Conservation (phyloP, 2,329 filamentous ascomycete species). For the Seiridium cupressi region DNA sequence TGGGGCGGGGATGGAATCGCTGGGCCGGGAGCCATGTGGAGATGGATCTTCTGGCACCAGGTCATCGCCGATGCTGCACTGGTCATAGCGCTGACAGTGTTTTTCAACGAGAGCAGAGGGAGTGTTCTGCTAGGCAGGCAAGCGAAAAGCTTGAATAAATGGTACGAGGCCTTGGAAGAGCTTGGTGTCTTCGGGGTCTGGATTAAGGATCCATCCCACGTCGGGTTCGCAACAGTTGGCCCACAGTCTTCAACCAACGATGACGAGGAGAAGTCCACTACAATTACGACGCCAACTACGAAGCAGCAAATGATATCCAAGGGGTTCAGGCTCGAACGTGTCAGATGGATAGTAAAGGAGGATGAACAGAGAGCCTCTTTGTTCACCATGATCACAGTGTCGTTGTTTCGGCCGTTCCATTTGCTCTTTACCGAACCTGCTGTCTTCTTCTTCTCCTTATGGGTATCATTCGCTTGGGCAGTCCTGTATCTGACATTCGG, state of each 20-base stretch:
- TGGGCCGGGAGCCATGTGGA: slow-evolving; percentile 52
- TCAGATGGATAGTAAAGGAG: slow-evolving; percentile 77
- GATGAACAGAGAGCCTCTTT: slow-evolving; percentile 75
- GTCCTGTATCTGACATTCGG: slow-evolving; percentile 83
- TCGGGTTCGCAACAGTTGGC: not conserved
- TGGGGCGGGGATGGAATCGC: slow-evolving; percentile 35
- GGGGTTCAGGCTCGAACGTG: slow-evolving; percentile 40
- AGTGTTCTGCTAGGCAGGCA: slow-evolving; percentile 77
- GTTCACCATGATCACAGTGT: slow-evolving; percentile 67
- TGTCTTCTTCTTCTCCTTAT: slow-evolving; percentile 84
- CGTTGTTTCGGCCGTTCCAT: slow-evolving; percentile 74
- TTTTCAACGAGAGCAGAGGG: slow-evolving; percentile 81
- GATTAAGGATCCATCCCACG: slow-evolving; percentile 8
- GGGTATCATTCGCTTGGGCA: slow-evolving; percentile 88
- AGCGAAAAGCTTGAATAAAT: slow-evolving; percentile 70
- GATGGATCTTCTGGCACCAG: slow-evolving; percentile 89
- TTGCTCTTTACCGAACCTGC: slow-evolving; percentile 74
- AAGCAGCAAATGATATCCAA: not conserved
- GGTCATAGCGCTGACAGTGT: slow-evolving; percentile 61
- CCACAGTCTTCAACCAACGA: not conserved
- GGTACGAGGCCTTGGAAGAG: slow-evolving; percentile 72
- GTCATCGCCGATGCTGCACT: slow-evolving; percentile 66
- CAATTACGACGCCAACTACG: not conserved
- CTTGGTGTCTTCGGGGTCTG: slow-evolving; percentile 55
- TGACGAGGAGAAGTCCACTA: slow-evolving; percentile 14